phyloP scores from a whole-genome alignment of 345 rosid genomes.

The Eucalyptus regnans region DNA sequence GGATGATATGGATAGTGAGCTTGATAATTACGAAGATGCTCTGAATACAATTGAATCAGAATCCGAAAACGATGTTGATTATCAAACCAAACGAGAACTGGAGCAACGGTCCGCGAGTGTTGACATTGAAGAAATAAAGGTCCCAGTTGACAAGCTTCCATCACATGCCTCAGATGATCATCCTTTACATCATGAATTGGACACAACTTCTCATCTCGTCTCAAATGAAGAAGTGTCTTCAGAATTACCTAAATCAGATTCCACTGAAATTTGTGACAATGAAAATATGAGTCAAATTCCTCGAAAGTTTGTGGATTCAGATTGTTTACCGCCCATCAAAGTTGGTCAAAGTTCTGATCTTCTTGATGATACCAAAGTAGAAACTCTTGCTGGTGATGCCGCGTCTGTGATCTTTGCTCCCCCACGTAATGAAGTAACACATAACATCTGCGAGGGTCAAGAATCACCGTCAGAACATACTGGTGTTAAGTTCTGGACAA shows the following conservation, averaged over 20 bases:
- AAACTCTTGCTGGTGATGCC: slow-evolving; percentile 6
- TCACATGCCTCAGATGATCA: background rate
- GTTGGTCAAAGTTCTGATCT: background rate
- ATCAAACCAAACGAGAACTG: slow-evolving; percentile 33
- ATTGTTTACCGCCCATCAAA: slow-evolving; percentile 2
- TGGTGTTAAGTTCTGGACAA: slow-evolving; percentile 68
- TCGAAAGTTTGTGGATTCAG: slow-evolving; percentile 19
- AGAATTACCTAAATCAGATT: slow-evolving; percentile 6
- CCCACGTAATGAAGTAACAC: background rate
- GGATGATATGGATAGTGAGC: slow-evolving; percentile 66
- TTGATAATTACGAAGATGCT: slow-evolving; percentile 72
- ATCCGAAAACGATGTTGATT: slow-evolving; percentile 47
- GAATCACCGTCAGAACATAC: slow-evolving; percentile 25
- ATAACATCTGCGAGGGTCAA: slow-evolving; percentile 5
- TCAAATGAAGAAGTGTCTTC: slow-evolving; percentile 5
- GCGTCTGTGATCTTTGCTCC: slow-evolving; percentile 4
- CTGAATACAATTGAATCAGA: slow-evolving; percentile 76
- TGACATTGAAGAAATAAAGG: slow-evolving; percentile 5
- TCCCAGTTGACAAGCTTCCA: background rate
- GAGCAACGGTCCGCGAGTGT: slow-evolving; percentile 6
- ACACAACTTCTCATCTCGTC: slow-evolving; percentile 1
- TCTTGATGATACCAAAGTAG: slow-evolving; percentile 3
- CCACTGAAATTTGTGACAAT: slow-evolving; percentile 10
- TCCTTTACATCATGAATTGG: slow-evolving; percentile 11
- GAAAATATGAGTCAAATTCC: slow-evolving; percentile 14